Evolutionary conservation across 2,329 filamentous ascomycete genomes (phyloP).

Genomic region (Fusarium tanahbumbuense): DNA sequence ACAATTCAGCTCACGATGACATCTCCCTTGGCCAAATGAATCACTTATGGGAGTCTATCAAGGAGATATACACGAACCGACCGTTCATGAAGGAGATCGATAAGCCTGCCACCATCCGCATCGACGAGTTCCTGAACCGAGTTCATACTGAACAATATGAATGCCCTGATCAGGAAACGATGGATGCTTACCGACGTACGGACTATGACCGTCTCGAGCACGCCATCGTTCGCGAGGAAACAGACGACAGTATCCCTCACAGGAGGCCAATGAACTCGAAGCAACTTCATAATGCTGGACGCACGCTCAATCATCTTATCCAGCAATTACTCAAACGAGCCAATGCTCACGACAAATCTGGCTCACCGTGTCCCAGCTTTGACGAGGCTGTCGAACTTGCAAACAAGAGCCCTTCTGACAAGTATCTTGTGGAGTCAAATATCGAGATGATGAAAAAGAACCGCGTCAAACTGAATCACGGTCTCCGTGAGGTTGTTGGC

Average conservation of each 20-base stretch:
- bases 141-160: slow-evolving; percentile 49
- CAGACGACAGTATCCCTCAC: slow-evolving; percentile 25
- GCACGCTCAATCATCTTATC: slow-evolving; percentile 46
- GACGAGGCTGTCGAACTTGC: slow-evolving; percentile 47
- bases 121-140: slow-evolving; percentile 45
- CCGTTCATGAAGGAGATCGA: slow-evolving; percentile 54
- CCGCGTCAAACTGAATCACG: slow-evolving; percentile 46
- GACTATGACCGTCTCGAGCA: slow-evolving; percentile 50
- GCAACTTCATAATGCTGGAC: slow-evolving; percentile 47
- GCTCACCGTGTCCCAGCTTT: slow-evolving; percentile 44
- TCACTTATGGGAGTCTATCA: slow-evolving; percentile 48
- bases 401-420: slow-evolving; percentile 27
- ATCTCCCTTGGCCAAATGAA: slow-evolving; percentile 49
- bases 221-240: slow-evolving; percentile 47
- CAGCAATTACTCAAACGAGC: slow-evolving; percentile 48
- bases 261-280: slow-evolving; percentile 41
- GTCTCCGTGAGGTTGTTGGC: slow-evolving; percentile 47
- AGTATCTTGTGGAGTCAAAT: slow-evolving; percentile 47
- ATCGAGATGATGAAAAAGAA: slow-evolving; percentile 42
- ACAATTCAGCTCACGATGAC: slow-evolving; percentile 17
- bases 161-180: slow-evolving; percentile 36
- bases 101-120: slow-evolving; percentile 45
- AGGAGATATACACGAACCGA: slow-evolving; percentile 47
- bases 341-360: slow-evolving; percentile 36
- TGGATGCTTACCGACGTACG: slow-evolving; percentile 39